phyloP scores from a whole-genome alignment of 2,329 filamentous ascomycete genomes.

The Plectosphaerella plurivora region DNA sequence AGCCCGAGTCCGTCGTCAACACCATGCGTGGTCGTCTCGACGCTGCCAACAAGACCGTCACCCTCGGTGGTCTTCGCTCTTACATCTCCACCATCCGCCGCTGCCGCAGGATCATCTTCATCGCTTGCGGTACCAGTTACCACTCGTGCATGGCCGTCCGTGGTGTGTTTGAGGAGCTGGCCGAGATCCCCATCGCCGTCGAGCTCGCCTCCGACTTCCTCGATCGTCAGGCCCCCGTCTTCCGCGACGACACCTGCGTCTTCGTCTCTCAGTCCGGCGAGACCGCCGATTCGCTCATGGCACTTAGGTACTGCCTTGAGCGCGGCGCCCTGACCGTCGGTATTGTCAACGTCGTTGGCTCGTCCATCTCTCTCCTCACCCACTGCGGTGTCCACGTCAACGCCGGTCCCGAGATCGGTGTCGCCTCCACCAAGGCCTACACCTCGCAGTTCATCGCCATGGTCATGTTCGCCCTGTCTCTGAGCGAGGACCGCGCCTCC shows the following conservation, averaged over 20 bases:
- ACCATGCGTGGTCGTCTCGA: conserved; percentile 99
- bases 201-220: conserved; percentile 98
- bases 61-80: conserved; percentile 89
- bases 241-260: conserved; percentile 98
- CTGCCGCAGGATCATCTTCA: conserved; percentile 97
- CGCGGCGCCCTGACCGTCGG: conserved; percentile 94
- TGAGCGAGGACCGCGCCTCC: conserved; percentile 93
- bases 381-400: conserved; percentile 99
- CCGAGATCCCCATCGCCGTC: conserved; percentile 95
- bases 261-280: conserved; percentile 99
- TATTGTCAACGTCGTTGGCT: conserved; percentile 97
- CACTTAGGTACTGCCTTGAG: conserved; percentile 95
- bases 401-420: conserved; percentile 96
- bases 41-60: conserved; percentile 88
- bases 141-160: conserved; percentile 99
- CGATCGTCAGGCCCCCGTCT: conserved; percentile 92
- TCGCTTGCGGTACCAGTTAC: conserved; percentile 96
- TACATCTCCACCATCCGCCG: conserved; percentile 96
- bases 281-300: conserved; percentile 96
- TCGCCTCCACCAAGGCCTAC: conserved; percentile 98
- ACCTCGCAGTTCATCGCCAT: conserved; percentile 99
- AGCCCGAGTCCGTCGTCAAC: conserved; percentile 98
- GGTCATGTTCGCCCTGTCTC: conserved; percentile 97
- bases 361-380: conserved; percentile 96
- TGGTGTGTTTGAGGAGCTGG: conserved; percentile 95